These are phyloP conservation scores for Nakazawaea peltata DNA, from an alignment of 805 yeast species.

Conservation along the genomic window DNA sequence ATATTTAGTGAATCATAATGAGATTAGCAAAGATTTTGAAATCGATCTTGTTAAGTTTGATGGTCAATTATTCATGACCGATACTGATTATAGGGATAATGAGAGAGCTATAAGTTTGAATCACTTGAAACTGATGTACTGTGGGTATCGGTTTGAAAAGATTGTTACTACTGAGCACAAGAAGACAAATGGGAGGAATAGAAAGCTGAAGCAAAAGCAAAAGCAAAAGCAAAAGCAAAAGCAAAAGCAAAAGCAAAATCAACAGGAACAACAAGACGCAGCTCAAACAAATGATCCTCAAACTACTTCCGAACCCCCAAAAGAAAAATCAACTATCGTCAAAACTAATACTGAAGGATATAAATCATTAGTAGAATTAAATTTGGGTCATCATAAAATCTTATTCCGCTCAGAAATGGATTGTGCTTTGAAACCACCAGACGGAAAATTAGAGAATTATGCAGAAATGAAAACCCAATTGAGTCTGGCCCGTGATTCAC, in stretches of 20 bases:
- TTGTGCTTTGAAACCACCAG: neutral
- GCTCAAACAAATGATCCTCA: no score
- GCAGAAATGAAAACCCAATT: conserved; percentile 3
- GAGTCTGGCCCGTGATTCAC: neutral
- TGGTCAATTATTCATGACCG: conserved; percentile 2
- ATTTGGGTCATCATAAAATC: neutral
- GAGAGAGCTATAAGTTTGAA: neutral
- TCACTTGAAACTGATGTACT: neutral
- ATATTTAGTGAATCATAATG: neutral
- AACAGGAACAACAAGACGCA: no score
- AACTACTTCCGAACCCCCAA: no score
- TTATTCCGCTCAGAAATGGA: conserved; percentile 3
- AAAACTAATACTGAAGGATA: conserved; percentile 1
- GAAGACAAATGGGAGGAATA: neutral
- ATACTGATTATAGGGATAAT: conserved; percentile 7
- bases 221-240: no score
- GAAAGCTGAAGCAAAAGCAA: no score
- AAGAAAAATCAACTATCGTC: neutral
- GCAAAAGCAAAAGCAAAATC: no score
- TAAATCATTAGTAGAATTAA: neutral
- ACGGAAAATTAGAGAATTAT: neutral
- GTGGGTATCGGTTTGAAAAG: conserved; percentile 3
- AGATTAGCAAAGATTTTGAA: neutral
- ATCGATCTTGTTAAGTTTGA: conserved; percentile 2
- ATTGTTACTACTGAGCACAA: conserved; percentile 1